Base-by-base conservation (phyloP, 129 eudicot genomes). In the Flaveria sonorensis region DNA sequence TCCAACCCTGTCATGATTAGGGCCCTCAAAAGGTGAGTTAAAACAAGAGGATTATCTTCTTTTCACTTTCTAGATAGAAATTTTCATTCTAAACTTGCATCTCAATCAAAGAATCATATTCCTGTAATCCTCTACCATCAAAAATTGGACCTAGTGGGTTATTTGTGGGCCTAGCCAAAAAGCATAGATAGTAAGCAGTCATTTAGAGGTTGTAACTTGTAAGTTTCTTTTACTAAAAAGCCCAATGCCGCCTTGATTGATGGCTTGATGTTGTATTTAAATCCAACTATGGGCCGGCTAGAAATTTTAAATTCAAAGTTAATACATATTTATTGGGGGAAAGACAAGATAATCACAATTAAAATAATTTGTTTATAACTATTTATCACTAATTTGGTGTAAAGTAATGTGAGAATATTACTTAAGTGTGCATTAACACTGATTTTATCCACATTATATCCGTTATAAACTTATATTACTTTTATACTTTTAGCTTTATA, bases 101-200 rank as follows among this genome's bases (percentile, higher is more conserved):
- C 69, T 63, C 13, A 63, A 16, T 63, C 3, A 63, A 63, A 63
- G 69, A 63, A 63, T 63, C 46, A 63, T 15, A 63, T 63, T 63
- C 69, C 19, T 63, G 12, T 15, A 63, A 28, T 63, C 69, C 18
- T 63, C 21, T 30, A 0, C 43, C 69, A 7, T 14, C 20, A 63
- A 63, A 63, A 7, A 14, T 16, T 63, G 21, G 12, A n/a, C 30
- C 15, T 63, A 63, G 18, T n/a, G 46, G 69, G 16, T 30, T 32
- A 30, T 36, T 63, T 30, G 6, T 63, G 12, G 69, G 69, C 69
- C 69, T 28, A 63, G 23, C 4, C 69, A 11, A 15, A 30, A 28
- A 26, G 18, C 19, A 26, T 28, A 36, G 40, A 36, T 36, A 36
- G 40, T 36, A 36, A 36, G 40, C n/a, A 23, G 36, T 10, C 26